Base-by-base conservation (phyloP, 2,329 filamentous ascomycete genomes). In the Tolypocladium tundrense region DNA sequence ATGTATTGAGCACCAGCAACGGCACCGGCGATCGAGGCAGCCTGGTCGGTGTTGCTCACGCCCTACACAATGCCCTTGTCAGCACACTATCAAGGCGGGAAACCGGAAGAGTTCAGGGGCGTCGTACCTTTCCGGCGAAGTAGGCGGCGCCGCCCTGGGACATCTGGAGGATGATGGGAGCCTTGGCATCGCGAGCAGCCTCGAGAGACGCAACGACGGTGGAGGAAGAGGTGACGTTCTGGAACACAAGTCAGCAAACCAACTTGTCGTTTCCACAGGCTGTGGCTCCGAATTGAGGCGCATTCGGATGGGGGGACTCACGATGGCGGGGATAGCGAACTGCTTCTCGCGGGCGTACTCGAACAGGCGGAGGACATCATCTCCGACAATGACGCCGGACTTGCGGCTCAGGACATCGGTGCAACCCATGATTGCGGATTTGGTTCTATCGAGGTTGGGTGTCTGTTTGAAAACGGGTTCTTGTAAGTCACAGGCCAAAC, bases 1-100 rank as follows among this genome's bases (percentile, higher is more conserved):
- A 97, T 91, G 82, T 90, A 97, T 80, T 96, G 90, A 67, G 94
- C 94, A 67, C 84, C 92, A 63, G 94, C 92, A 64, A 97, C 77
- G 73, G 90, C 81, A 73, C 94, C 94, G 59, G 87, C 87, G 72
- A 99, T 88, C 65, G 91, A 96, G 61, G 91, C 93, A 69, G 86
- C 81, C 79, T 97, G 94, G 78, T 92, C 77, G 62, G 69, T 71
- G 74, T 96, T 95, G 78, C 83, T 78, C 69, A 96, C 84, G 72
- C 89, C 91, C 87, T 75, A 41, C 10, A 3, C 1, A 14, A 19
- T 40, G 21, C n/a, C 16, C 24, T 31, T 14, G 35, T 57, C 41
- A 59, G 37, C 35, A 45, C 21, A 7, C 33, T 1, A 33, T 37
- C 27, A 13, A 11, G 19, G 39, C 10, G 13, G 33, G 54, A 10